Base-by-base conservation (phyloP, 2,329 filamentous ascomycete species). In the Amauroascus verrucosus region DNA sequence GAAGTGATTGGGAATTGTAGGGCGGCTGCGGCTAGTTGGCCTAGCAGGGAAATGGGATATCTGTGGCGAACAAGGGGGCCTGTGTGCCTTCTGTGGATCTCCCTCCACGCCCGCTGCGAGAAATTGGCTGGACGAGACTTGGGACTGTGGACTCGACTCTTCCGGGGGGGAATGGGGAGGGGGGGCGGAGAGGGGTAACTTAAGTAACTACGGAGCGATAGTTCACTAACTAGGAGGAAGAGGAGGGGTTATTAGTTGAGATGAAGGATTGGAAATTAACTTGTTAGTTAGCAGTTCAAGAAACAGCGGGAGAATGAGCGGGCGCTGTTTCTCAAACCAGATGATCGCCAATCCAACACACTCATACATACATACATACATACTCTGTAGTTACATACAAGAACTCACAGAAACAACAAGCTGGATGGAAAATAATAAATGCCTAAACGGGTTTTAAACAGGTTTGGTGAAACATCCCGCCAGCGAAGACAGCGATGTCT, bases 11-110 rank as follows among this genome's bases (percentile, higher is more conserved):
- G n/a, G n/a, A n/a, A n/a, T n/a, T 40, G 37, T 40, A 43, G 35
- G 48, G 48, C 47, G 47, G 47, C 37, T 41, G 48, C 48, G 48
- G 48, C 48, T 41, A 50, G 16, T 16, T n/a, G n/a, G 48, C 14
- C 13, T 30, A 20, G 22, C n/a, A 26, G n/a, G 24, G 24, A 41
- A 41, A 41, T 22, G 38, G 38, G 38, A 41, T 41, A 22, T 41
- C 38, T 18, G 20, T 22, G 38, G 38, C 38, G 20, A 22, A 7
- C 45, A 18, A 46, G 30, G 45, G 45, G 45, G 30, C 45, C 30
- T 30, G 41, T 46, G 44, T 33, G 26, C 2, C 6, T 3, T 26
- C 22, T n/a, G 45, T 47, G 45, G 45, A 47, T 47, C 45, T 8
- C n/a, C 28, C n/a, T 16, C n/a, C 44, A n/a, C 24, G 28, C 44